Base-by-base conservation (phyloP, 257 asterid genomes). In the Apocynum venetum region DNA sequence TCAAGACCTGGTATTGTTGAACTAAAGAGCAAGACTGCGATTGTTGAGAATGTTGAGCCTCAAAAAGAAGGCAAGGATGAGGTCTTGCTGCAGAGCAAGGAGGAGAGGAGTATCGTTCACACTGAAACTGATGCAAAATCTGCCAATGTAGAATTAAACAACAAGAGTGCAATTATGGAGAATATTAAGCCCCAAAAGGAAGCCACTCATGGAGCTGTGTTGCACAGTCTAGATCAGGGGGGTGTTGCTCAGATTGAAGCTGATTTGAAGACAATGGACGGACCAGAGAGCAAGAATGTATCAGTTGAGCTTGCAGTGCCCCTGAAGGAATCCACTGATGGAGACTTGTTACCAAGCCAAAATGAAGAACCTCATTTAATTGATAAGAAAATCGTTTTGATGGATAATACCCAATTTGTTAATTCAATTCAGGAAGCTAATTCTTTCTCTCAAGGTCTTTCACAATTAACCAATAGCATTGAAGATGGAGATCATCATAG, bases 311-410 rank as follows among this genome's bases (percentile, higher is more conserved):
- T 40, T 40, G 60, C 65, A n/a, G 78, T 64, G 76, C 43, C 71
- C 7, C 70, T 41, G 43, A 81, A 78, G 57, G 85, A 82, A 65
- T 68, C 88, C 20, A 6, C 53, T 38, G 86, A 74, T 65, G 86
- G 85, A 82, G 83, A 83, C 71, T 74, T 84, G 57, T 84, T 73
- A 40, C 56, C 80, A 66, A 79, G 80, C 74, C 86, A 82, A 11
- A 77, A 73, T 69, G 87, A 84, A n/a, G 88, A 88, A 67, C 59
- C 72, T 52, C 77, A 3, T 41, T 75, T 67, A 72, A 64, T 71
- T 60, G 73, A 84, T 77, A 79, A 77, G 74, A 79, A 63, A 75
- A 35, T 76, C 57, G 80, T 80, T 40, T 79, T 63, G 38, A 78
- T 76, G 25, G 83, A 79, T 59, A 35, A 44, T 75, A 68, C 79